phyloP scores from a whole-genome alignment of 352 stramenopile genomes.

The Pythium biforme region DNA sequence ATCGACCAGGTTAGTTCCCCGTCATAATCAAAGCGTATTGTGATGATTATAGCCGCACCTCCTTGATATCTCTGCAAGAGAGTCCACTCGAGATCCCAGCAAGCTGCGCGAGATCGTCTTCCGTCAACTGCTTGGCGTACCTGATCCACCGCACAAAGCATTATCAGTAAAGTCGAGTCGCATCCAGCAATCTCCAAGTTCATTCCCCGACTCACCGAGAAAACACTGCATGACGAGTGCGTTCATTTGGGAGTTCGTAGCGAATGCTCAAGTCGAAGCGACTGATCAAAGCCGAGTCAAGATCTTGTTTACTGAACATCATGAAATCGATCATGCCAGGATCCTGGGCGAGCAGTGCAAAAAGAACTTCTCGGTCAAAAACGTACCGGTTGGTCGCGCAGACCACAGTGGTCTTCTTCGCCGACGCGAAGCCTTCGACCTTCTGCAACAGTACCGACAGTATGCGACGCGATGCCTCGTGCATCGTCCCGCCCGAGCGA shows the following conservation, averaged over 20 bases:
- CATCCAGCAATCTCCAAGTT: neutral
- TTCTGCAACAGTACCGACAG: constrained; percentile 92
- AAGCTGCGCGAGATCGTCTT: constrained; percentile 73
- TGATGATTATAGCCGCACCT: constrained; percentile 39
- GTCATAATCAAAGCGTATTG: neutral
- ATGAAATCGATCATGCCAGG: neutral
- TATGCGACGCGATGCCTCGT: constrained; percentile 91
- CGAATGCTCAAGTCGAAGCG: constrained; percentile 92
- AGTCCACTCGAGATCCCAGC: constrained; percentile 78
- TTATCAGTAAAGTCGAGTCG: neutral
- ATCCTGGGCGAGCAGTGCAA: neutral
- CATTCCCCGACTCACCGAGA: constrained; percentile 43
- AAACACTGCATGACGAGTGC: constrained; percentile 87
- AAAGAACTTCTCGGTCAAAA: neutral
- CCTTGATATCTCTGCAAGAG: constrained; percentile 94
- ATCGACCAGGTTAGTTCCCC: neutral
- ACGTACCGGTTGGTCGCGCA: constrained; percentile 88
- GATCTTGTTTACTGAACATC: constrained; percentile 79
- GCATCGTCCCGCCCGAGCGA: constrained; percentile 86
- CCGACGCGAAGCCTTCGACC: constrained; percentile 91
- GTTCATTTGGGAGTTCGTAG: constrained; percentile 88
- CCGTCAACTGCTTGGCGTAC: constrained; percentile 88
- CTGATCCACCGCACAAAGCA: constrained; percentile 25
- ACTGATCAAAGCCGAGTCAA: constrained; percentile 91
- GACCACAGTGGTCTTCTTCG: constrained; percentile 91